A percentile compares a stretch with the other conserved stretches of the same genome.
Evolutionary conservation across 1,284 basidiomycete genomes (phyloP).

Genomic region (Ganoderma lingzhi): DNA sequence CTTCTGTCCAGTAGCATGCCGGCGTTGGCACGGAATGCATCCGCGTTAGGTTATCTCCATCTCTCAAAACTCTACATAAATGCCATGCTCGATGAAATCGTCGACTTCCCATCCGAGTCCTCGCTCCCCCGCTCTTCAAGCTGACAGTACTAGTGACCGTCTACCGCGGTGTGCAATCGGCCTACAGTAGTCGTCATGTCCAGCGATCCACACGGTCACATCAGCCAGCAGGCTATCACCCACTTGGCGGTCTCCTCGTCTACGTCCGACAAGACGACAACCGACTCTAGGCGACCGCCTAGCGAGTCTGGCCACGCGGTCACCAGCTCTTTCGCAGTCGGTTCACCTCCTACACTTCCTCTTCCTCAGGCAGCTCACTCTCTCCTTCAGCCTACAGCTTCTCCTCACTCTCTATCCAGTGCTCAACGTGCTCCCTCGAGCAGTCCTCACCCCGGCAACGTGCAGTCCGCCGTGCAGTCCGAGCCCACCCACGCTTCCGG

Average conservation of each 20-base stretch:
- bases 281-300: slow-evolving; percentile 1
- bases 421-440: not conserved
- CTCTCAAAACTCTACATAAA: not conserved
- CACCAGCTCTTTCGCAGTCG: not conserved
- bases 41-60: not conserved
- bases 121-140: not conserved
- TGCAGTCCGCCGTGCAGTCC: slow-evolving; percentile 11
- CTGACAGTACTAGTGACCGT: not conserved
- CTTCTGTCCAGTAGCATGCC: not conserved
- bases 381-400: not conserved
- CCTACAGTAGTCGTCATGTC: not conserved
- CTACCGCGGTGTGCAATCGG: not conserved
- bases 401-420: too few species aligned
- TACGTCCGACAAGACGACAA: not conserved
- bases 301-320: not conserved
- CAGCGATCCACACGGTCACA: not conserved
- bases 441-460: slow-evolving; percentile 11
- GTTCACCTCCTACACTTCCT: slow-evolving; percentile 5
- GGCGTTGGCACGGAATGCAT: not conserved
- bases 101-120: not conserved
- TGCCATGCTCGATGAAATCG: not conserved
- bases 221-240: not conserved
- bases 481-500: not conserved
- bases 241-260: not conserved
- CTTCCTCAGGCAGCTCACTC: not conserved